phyloP scores from a whole-genome alignment of 164 flowering plant genomes.

The Malania oleifera region DNA sequence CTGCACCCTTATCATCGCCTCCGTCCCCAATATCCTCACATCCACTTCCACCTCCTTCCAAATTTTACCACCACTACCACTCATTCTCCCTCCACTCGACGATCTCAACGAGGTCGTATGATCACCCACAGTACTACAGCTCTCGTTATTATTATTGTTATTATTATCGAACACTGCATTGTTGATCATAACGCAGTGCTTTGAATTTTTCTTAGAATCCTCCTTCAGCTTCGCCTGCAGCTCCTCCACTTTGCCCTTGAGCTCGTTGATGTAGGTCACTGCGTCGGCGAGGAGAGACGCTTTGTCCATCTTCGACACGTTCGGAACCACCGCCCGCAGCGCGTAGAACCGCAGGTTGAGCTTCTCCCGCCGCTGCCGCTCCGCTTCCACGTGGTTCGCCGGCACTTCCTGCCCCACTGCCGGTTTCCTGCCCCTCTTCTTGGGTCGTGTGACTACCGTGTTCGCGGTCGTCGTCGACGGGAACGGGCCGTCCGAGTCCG shows the following conservation, averaged over 20 bases:
- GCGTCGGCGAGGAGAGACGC: slow-evolving; percentile 17
- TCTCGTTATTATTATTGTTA: no score
- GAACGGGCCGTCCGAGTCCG: neutral
- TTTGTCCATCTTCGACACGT: slow-evolving; percentile 20
- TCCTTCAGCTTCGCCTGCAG: neutral
- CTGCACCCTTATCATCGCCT: slow-evolving; percentile 3
- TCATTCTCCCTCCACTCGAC: no score
- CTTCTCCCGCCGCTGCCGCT: slow-evolving; percentile 19
- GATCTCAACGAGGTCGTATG: no score
- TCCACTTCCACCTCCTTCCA: neutral
- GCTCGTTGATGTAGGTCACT: slow-evolving; percentile 11
- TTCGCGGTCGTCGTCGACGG: no score
- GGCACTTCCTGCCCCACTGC: neutral
- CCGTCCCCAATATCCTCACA: slow-evolving; percentile 7
- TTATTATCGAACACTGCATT: no score
- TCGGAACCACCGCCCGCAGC: slow-evolving; percentile 13
- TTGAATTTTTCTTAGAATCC: neutral
- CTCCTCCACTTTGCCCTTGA: neutral
- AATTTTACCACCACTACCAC: no score
- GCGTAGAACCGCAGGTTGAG: slow-evolving; percentile 16
- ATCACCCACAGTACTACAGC: no score
- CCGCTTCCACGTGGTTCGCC: slow-evolving; percentile 18
- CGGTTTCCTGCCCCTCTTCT: slow-evolving; percentile 4
- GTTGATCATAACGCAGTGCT: neutral
- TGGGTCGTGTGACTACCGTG: neutral